Evolutionary conservation across 345 rosid species (phyloP), one percentile per base, ranked within the genome.

Genomic region (Euphorbia pulcherrima): DNA sequence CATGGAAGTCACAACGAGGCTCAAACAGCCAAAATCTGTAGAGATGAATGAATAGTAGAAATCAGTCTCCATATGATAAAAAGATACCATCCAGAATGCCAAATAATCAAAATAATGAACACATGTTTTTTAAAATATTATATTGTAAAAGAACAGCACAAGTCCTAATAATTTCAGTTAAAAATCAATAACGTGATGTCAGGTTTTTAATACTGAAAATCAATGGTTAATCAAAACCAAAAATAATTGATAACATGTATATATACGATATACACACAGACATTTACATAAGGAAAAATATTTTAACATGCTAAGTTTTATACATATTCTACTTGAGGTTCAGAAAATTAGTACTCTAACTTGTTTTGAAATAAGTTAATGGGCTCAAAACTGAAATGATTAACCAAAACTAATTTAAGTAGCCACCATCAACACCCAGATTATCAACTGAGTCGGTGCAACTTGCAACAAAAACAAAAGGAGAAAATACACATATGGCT

Each of bases 11-110:
- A 78, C 96, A 90, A 51, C 99, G 94, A 62, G 97, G 95, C 82
- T 90, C 95, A 65, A 93, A 93, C 83, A 93, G 79, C 98, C 98
- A 93, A 85, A 86, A 90, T 75, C 97, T 90, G 89, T 68, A 65
- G 61, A 54, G 76, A 67, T 3, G 62, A 40, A 64, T 48, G 68
- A 72, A 29, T 21, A 35, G 67, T 64, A 35, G 30, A 64, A 62
- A 47, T 61, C 65, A 37, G 16, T 61, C 29, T 23, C 23, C 52
- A 17, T 4, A 12, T n/a, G 39, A 10, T 39, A 2, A 26, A 21
- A 20, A 41, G n/a, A 13, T 24, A 41, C 47, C 20, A 41, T 28
- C 50, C 30, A 21, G 50, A 21, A 62, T 23, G 29, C 33, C 51
- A 41, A 18, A 62, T 24, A 62, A 41, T 23, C 24, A 29, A 28